Conservation (phyloP, 129 eudicot species). For the Tanacetum coccineum region DNA sequence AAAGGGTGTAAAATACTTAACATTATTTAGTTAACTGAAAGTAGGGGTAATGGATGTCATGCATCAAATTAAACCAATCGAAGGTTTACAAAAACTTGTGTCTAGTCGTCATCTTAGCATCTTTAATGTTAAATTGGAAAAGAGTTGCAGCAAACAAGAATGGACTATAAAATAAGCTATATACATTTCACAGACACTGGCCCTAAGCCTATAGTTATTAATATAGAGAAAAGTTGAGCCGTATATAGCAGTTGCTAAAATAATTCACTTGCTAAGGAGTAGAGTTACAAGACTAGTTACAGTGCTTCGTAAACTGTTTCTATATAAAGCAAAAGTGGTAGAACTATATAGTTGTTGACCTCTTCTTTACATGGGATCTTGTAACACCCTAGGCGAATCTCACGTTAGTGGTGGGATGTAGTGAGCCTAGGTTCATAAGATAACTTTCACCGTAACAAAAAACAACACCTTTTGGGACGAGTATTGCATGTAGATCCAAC, state of each 20-base stretch:
- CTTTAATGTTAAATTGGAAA: neutral
- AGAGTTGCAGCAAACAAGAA: constrained; percentile 6
- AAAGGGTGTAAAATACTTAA: neutral
- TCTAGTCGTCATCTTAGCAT: constrained; percentile 1
- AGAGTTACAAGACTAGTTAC: neutral
- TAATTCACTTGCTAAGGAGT: neutral
- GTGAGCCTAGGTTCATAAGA: too few species aligned
- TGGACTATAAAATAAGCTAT: neutral
- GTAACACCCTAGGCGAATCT: neutral
- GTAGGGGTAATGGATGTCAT: neutral
- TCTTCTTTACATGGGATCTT: neutral
- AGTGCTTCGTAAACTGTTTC: neutral
- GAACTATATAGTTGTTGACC: neutral
- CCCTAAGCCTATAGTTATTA: neutral
- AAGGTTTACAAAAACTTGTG: neutral
- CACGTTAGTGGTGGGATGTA: too few species aligned
- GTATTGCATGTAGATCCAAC: too few species aligned
- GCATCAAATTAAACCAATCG: neutral
- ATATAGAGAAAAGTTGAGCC: neutral
- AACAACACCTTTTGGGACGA: too few species aligned
- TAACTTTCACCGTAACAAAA: too few species aligned
- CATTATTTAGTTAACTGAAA: neutral
- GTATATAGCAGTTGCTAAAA: neutral
- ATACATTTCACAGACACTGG: neutral
- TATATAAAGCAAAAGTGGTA: neutral